Conservation (phyloP, 2,329 filamentous ascomycete species). For the Alternaria ethzedia region DNA sequence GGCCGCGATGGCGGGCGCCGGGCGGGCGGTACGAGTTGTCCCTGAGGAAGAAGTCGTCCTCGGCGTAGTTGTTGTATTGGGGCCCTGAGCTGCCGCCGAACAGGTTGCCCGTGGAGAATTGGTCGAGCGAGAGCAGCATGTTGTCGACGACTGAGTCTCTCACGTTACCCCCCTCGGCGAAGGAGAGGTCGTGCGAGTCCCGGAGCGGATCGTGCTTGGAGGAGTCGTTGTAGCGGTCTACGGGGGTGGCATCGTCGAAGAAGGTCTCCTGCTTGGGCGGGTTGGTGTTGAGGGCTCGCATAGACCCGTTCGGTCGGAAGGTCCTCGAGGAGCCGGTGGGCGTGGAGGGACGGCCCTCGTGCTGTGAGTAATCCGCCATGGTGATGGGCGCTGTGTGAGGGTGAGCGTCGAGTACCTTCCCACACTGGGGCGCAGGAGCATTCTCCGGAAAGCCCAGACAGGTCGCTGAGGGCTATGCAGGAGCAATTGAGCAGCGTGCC, state of each 20-base stretch:
- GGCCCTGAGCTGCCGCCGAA: conserved; percentile 20
- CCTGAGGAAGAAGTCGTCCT: conserved; percentile 48
- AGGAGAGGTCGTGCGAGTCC: conserved; percentile 85
- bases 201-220: conserved; percentile 29
- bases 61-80: conserved; percentile 49
- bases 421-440: conserved; percentile 32
- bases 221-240: conserved; percentile 32
- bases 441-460: conserved; percentile 31
- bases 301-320: conserved; percentile 27
- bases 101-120: conserved; percentile 50
- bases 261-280: conserved; percentile 40
- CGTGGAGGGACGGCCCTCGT: conserved; percentile 36
- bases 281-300: conserved; percentile 42
- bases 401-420: conserved; percentile 23
- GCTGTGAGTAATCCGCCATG: conserved; percentile 34
- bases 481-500: conserved; percentile 13
- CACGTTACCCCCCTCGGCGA: conserved; percentile 70
- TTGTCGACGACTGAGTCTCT: conserved; percentile 94
- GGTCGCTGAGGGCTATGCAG: conserved; percentile 13
- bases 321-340: conserved; percentile 37
- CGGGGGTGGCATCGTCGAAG: conserved; percentile 46
- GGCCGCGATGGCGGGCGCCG: conserved; percentile 58
- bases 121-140: conserved; percentile 91
- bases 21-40: conserved; percentile 42
- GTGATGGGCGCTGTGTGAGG: conserved; percentile 7